Evolutionary conservation across 2,329 filamentous ascomycete species (phyloP), one percentile per base, ranked within the genome.

Genomic region (Cryphonectria japonica): DNA sequence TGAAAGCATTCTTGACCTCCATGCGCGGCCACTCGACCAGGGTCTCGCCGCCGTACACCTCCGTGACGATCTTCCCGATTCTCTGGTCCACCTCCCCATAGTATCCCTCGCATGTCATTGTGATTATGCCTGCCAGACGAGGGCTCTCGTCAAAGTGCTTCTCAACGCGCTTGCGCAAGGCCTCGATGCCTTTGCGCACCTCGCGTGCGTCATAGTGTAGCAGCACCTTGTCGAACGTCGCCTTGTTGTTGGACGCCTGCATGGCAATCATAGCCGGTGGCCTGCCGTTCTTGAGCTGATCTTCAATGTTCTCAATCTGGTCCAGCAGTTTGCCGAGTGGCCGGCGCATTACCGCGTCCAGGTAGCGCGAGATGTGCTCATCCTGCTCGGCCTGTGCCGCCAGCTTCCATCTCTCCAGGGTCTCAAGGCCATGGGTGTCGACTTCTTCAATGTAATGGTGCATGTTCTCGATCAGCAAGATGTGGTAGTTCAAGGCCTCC

Each of bases 401-500:
- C 54, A 91, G 88, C 77, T 91, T 92, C 93, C 95, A 98, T 75
- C 93, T 90, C 72, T 93, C 90, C 5, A 98, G 86, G 0, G 97
- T 89, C 9, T 92, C 87, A 73, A 96, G 89, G 52, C 88, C 87
- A 26, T 89, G 87, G 22, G 91, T 82, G 75, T 97, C 93, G 11
- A 97, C 92, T 80, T 98, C 95, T 79, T 98, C 95, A 14, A 96
- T 85, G 82, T 97, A 98, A 81, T 97, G 94, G 78, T 98, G 97
- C 94, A 98, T 98, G 80, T 99, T 99, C 81, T 99, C 95, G 75
- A 99, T 98, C 68, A 98, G 87, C 46, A 98, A 87, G 77, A 99
- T 97, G 81, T 98, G 95, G 82, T 97, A 97, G 82, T 98, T 98
- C 72, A 99, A 88, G 6, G 94, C 93, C 80, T 98, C 95, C 82